Conservation (phyloP, 2,329 filamentous ascomycete genomes). For the Volutella citrinella region DNA sequence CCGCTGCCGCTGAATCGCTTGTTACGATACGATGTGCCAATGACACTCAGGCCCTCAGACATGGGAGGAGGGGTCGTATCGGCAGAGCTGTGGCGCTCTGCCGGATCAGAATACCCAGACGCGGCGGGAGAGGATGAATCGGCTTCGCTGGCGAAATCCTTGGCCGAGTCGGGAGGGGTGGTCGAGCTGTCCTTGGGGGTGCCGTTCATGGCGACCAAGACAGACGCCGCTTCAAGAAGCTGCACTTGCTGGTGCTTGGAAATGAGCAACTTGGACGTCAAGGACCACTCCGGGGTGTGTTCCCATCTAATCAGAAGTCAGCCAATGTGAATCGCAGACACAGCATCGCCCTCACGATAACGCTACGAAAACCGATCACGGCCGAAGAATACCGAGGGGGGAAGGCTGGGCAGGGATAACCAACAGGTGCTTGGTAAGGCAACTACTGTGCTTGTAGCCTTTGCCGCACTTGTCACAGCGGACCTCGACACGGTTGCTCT, state of each 20-base stretch:
- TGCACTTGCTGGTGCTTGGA: conserved; percentile 99
- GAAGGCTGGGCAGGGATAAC: too few species aligned
- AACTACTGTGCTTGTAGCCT: conserved; percentile 99
- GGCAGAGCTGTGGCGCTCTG: conserved; percentile 76
- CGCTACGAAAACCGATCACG: too few species aligned
- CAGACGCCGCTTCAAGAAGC: conserved; percentile 93
- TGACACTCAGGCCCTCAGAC: conserved; percentile 58
- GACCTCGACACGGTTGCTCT: conserved; percentile 78
- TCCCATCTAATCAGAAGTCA: conserved; percentile 72
- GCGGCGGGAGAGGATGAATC: conserved; percentile 80
- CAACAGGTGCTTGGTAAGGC: conserved; percentile 99
- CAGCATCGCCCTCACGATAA: conserved; percentile 2
- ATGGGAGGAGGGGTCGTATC: conserved; percentile 91
- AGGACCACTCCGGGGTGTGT: conserved; percentile 96
- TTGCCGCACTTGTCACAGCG: conserved; percentile 98
- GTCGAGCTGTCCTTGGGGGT: conserved; percentile 46
- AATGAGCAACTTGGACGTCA: conserved; percentile 95
- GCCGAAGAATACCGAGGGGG: too few species aligned
- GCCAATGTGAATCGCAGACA: conserved; percentile 21
- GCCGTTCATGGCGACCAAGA: conserved; percentile 84
- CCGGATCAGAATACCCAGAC: conserved; percentile 76
- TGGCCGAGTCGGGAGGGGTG: conserved; percentile 63
- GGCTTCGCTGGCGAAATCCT: conserved; percentile 71
- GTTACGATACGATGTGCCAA: conserved; percentile 48
- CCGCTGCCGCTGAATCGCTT: conserved; percentile 60